Evolutionary conservation across 108 stramenopile genomes (phyloP), one percentile per base, ranked within the genome.

Genomic region (Seminavis robusta): DNA sequence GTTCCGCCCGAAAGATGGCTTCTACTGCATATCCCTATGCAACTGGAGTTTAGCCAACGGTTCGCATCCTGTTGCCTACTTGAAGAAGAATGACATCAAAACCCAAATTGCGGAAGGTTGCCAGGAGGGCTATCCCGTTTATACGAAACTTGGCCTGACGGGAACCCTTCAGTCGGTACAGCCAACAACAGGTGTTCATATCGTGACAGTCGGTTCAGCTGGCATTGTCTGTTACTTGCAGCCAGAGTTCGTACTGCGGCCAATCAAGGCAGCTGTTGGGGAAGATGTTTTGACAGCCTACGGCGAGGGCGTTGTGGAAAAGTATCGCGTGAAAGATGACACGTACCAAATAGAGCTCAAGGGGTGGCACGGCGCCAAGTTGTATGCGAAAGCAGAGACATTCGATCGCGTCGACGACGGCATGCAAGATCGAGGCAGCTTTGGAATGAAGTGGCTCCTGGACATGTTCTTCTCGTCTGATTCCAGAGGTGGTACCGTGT

Each of bases 181-280:
- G 39, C 88, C 90, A 31, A 88, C 79, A 28, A 95, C 88, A 25
- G 80, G 90, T 34, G 84, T 95, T n/a, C 94, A 95, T 56, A 72
- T 85, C 40, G 86, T 95, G n/a, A 75, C 80, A n/a, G 66, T 86
- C 20, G 75, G 73, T 9, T 77, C 84, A 9, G 77, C 66, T 43
- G 79, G 82, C 7, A 74, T 59, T 24, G 69, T 76, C 16, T 84
- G 88, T 60, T 94, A 94, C 55, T 59, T 94, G 56, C 89, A 94
- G 50, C 88, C 94, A 7, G 76, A 90, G 45, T 67, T 73, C 38
- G 76, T 94, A n/a, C 46, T 84, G 0, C 48, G 76, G n/a, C 82
- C 80, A 30, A 36, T 94, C 48, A 94, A 92, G 63, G 90, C 87
- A 26, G 88, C 88, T 0, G 87, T 88, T n/a, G 85, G 85, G 21